phyloP scores from a whole-genome alignment of 2,329 filamentous ascomycete species.

The Penicillium sp. region DNA sequence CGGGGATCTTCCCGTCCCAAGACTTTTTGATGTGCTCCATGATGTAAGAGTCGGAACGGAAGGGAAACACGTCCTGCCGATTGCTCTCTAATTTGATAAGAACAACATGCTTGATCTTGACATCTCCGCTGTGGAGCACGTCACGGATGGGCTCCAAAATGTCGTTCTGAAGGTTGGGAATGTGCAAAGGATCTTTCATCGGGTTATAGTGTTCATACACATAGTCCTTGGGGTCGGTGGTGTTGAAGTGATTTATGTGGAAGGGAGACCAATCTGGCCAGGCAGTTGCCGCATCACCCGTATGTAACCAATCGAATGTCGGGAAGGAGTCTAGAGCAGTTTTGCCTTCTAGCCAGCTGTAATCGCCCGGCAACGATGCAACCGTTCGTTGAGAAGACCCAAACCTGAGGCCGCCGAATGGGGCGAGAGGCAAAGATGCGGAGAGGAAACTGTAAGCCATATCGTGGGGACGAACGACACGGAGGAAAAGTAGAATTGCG shows the following conservation, averaged over 20 bases:
- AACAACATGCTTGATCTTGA: constrained; percentile 46
- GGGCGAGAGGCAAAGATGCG: constrained; percentile 18
- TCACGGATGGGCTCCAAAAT: constrained; percentile 15
- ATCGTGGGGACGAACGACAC: constrained; percentile 16
- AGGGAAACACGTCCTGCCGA: constrained; percentile 47
- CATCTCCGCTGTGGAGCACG: constrained; percentile 19
- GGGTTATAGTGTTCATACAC: constrained; percentile 15
- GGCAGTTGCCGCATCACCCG: constrained; percentile 1
- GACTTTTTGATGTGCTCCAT: constrained; percentile 38
- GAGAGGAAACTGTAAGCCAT: constrained; percentile 20
- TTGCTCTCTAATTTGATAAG: constrained; percentile 48
- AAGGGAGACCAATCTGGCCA: constrained; percentile 19
- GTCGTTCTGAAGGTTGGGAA: constrained; percentile 15
- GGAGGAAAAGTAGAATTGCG: constrained; percentile 10
- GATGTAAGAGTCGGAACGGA: constrained; percentile 40
- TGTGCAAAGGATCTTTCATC: constrained; percentile 16
- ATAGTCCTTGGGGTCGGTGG: not conserved
- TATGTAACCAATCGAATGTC: constrained; percentile 17
- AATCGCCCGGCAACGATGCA: constrained; percentile 8
- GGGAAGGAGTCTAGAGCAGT: constrained; percentile 16
- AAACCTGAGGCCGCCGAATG: constrained; percentile 14
- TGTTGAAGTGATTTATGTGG: not conserved
- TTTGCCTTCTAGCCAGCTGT: constrained; percentile 15
- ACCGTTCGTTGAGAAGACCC: constrained; percentile 6
- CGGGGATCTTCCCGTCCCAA: constrained; percentile 35